Evolutionary conservation across 176 grass and related monocot genomes (phyloP), one percentile per base, ranked within the genome.

Genomic region (Secale cereale): DNA sequence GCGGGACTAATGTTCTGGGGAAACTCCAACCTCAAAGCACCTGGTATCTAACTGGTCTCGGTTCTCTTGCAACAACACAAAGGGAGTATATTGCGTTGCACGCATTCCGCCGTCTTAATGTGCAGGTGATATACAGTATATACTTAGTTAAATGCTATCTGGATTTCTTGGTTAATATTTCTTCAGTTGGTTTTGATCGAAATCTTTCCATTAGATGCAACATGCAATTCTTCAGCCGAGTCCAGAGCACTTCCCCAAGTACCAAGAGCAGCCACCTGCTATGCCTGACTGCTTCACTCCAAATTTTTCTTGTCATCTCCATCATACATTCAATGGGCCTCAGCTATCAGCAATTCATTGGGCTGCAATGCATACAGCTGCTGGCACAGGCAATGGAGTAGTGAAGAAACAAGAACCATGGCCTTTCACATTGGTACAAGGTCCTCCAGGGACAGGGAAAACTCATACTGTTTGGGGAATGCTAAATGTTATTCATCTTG

Each of bases 391-490:
- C 87, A 92, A 85, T 88, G 90, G 84, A 29, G 70, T 52, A 6
- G 81, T 89, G 50, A 97, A 91, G 82, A 90, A 89, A 83, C 94
- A 97, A 94, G 92, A 97, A 77, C 95, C 86, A 28, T 94, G 95
- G 92, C 95, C 95, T 81, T 94, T 97, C 80, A 97, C 95, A 8
- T 88, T 97, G 33, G 95, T 97, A 67, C 95, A 97, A 87, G 95
- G 92, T 69, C 95, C 92, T 36, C 95, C 92, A 19, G 95, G 95
- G 27, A 93, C 88, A 81, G 95, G 92, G 23, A 94, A 97, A 84
- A 97, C 89, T 23, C 95, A 97, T 77, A 97, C 95, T 36, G 95
- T 97, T 12, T 97, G 95, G 95, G 95, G 92, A 52, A 97, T 97
- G 92, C 70, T 97, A 59, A 97, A 97, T 91, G 95, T 98, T 57